Evolutionary conservation across 257 asterid genomes (phyloP).

Genomic region (Solanum clarkiae): DNA sequence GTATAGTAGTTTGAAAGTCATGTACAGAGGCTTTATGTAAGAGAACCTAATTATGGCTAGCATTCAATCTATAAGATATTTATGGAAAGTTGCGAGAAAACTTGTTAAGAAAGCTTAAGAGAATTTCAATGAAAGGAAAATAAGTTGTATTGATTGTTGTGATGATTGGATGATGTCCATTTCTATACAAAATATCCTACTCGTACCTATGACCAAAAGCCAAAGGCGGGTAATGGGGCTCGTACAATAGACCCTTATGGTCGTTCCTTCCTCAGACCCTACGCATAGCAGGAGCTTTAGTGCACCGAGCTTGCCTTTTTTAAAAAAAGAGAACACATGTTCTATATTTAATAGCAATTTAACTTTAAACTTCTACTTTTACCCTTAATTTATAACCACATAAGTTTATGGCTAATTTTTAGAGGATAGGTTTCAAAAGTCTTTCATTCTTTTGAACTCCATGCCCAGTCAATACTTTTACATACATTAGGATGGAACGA

Average conservation of each 20-base stretch:
- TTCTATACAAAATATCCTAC: not conserved
- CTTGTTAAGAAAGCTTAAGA: not conserved
- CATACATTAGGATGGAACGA: not conserved
- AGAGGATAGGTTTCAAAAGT: too few relatives aligned
- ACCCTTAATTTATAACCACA: too few relatives aligned
- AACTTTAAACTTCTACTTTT: too few relatives aligned
- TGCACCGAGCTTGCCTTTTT: too few relatives aligned
- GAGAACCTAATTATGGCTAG: not conserved
- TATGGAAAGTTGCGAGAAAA: not conserved
- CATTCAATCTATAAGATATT: not conserved
- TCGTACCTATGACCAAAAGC: not conserved
- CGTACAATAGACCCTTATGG: too few relatives aligned
- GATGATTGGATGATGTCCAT: not conserved
- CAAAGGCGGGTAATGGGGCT: not conserved
- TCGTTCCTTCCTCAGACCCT: too few relatives aligned
- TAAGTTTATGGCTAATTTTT: too few relatives aligned
- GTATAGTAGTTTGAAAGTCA: not conserved
- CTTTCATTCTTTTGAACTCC: too few relatives aligned
- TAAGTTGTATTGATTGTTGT: not conserved
- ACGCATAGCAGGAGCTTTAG: too few relatives aligned
- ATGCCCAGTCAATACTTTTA: not conserved
- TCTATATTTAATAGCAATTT: too few relatives aligned
- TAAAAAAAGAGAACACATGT: too few relatives aligned
- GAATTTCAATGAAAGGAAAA: not conserved
- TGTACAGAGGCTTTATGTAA: not conserved